Base-by-base conservation (phyloP, 192 early-diverging fungal species). In the Podila epigama region DNA sequence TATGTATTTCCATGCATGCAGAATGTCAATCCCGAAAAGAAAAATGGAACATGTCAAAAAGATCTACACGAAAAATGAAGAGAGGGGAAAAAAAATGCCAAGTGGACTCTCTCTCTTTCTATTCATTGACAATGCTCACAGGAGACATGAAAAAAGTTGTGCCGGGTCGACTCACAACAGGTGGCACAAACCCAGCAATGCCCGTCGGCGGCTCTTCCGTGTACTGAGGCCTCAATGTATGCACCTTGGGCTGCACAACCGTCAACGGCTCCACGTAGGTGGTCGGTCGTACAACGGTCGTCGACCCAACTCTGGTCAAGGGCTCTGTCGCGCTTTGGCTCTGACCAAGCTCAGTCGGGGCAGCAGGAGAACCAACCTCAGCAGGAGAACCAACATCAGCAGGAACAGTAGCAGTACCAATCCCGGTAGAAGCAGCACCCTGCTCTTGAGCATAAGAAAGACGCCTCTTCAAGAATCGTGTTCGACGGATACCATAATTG, bases 201-300 rank as follows among this genome's bases (percentile, higher is more conserved):
- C 10, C 20, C 44, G 20, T 22, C 6, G 72, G 65, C 35, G n/a
- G n/a, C n/a, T n/a, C n/a, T n/a, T n/a, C n/a, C n/a, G n/a, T n/a
- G n/a, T n/a, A n/a, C n/a, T n/a, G n/a, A n/a, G n/a, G n/a, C n/a
- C n/a, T n/a, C n/a, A 75, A 35, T 16, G 64, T 75, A 35, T 51
- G 22, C 27, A 75, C 35, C 57, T 63, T 68, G 59, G 64, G 72
- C 51, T 51, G 72, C 41, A 56, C 63, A 48, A 75, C 59, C 0
- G 65, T 75, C 72, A 63, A 51, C 10, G 72, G 72, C 54, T 73
- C 63, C 12, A 73, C 54, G 20, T 35, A 60, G 2, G 70, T 73
- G 20, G 51, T 58, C 15, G 70, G 70, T 0, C 70, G 70, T 16
- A 73, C 55, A 37, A 58, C 60, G 13, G 64, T 62, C 32, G 63